These are phyloP conservation scores for Pseudocercospora fijiensis DNA, from an alignment of 2,329 filamentous ascomycete genomes.

Conservation along the genomic window DNA sequence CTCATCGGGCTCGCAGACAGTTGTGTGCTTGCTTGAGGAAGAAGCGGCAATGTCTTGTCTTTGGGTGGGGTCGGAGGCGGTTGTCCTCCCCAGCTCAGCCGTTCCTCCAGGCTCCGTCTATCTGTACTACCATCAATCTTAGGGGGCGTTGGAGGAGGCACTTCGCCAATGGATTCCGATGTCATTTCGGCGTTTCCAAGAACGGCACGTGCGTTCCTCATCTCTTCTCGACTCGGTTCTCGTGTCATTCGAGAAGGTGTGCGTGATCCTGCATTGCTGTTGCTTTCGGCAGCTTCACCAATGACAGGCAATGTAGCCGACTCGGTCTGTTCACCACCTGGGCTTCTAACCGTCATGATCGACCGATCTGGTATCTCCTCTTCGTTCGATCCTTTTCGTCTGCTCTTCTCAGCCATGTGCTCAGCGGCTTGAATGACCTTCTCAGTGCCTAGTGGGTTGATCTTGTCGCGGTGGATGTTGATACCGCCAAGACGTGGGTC, in stretches of 20 bases:
- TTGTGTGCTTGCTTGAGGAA: constrained; percentile 24
- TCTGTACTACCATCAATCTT: constrained; percentile 32
- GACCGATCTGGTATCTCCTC: constrained; percentile 63
- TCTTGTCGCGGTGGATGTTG: constrained; percentile 36
- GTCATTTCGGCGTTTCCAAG: constrained; percentile 32
- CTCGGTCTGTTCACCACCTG: constrained; percentile 56
- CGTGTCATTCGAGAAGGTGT: constrained; percentile 30
- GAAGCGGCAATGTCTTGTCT: constrained; percentile 34
- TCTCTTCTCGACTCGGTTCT: constrained; percentile 28
- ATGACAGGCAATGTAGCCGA: constrained; percentile 73
- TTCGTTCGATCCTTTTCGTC: constrained; percentile 47
- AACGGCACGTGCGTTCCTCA: constrained; percentile 17
- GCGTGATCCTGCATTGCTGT: constrained; percentile 50
- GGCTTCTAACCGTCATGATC: constrained; percentile 58
- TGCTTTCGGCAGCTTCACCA: constrained; percentile 80
- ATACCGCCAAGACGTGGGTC: constrained; percentile 43
- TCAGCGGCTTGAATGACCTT: constrained; percentile 61
- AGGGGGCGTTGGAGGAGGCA: constrained; percentile 37
- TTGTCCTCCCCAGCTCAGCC: constrained; percentile 30
- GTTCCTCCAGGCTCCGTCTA: constrained; percentile 23
- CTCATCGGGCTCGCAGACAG: constrained; percentile 27
- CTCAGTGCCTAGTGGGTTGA: constrained; percentile 47
- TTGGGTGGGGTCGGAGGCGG: constrained; percentile 50
- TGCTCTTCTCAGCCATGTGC: constrained; percentile 60
- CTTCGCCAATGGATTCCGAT: constrained; percentile 31